A percentile compares a stretch with the other conserved stretches of the same genome.
Evolutionary conservation across 2,329 filamentous ascomycete species (phyloP).

Genomic region (Ophiostoma perfectum): DNA sequence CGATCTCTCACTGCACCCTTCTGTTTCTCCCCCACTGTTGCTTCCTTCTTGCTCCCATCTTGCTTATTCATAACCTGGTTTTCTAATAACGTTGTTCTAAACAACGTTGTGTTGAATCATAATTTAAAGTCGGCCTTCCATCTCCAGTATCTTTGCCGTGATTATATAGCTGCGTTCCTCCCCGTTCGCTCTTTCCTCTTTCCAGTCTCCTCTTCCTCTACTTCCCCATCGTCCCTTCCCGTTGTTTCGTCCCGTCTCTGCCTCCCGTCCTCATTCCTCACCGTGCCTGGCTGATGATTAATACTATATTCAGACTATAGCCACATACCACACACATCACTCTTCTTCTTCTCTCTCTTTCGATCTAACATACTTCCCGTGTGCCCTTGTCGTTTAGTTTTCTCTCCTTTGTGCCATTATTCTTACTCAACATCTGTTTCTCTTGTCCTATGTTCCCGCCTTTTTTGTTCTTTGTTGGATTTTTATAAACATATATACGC

Average conservation of each 20-base stretch:
- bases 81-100: too few species aligned
- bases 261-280: constrained; percentile 7
- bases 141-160: neutral
- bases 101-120: too few species aligned
- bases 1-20: neutral
- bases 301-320: neutral
- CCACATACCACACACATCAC: neutral
- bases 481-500: neutral
- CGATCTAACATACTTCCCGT: neutral
- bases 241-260: neutral
- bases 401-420: too few species aligned
- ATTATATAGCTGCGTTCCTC: constrained; percentile 10
- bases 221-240: neutral
- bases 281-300: neutral
- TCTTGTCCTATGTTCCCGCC: neutral
- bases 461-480: neutral
- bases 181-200: constrained; percentile 4
- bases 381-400: too few species aligned
- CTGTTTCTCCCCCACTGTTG: neutral
- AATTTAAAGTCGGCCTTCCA: too few species aligned
- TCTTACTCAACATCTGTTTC: neutral
- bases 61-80: too few species aligned
- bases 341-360: neutral
- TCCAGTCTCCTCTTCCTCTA: neutral
- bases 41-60: neutral